A percentile compares a stretch with the other conserved stretches of the same genome.
Conservation (phyloP, 2,329 filamentous ascomycete species). For the Colletotrichum zoysiae region DNA sequence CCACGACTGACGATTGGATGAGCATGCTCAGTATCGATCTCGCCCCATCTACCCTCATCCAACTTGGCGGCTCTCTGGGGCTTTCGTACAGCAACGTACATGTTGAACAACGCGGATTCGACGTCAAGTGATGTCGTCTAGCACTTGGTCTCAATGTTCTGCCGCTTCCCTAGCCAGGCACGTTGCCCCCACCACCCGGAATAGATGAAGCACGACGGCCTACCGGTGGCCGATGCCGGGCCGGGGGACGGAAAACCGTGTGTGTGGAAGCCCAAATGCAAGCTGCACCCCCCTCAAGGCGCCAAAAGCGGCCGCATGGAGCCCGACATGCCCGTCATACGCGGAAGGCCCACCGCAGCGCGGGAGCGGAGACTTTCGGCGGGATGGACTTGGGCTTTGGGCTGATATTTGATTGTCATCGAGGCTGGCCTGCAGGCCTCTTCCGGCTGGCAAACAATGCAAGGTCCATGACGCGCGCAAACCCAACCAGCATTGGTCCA, state of each 20-base stretch:
- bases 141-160: conserved; percentile 4
- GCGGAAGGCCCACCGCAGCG: conserved; percentile 30
- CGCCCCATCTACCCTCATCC: conserved; percentile 16
- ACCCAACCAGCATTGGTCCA: not conserved
- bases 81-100: conserved; percentile 18
- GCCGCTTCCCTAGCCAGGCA: conserved; percentile 16
- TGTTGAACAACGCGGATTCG: conserved; percentile 22
- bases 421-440: not conserved
- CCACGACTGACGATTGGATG: conserved; percentile 3
- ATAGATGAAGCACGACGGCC: conserved; percentile 13
- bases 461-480: conserved; percentile 1
- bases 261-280: conserved; percentile 30
- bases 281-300: not conserved
- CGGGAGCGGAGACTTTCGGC: conserved; percentile 35
- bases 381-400: conserved; percentile 16
- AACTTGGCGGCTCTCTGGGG: conserved; percentile 25
- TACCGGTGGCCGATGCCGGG: not conserved
- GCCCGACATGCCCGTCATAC: conserved; percentile 34
- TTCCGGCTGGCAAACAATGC: conserved; percentile 6
- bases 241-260: conserved; percentile 5
- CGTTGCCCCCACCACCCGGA: conserved; percentile 14
- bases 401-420: conserved; percentile 19
- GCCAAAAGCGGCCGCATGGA: conserved; percentile 7
- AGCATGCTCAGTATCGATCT: not conserved
- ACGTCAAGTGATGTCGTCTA: conserved; percentile 24